Conservation (phyloP, 2,329 filamentous ascomycete genomes). For the Neopestalotiopsis rosae region DNA sequence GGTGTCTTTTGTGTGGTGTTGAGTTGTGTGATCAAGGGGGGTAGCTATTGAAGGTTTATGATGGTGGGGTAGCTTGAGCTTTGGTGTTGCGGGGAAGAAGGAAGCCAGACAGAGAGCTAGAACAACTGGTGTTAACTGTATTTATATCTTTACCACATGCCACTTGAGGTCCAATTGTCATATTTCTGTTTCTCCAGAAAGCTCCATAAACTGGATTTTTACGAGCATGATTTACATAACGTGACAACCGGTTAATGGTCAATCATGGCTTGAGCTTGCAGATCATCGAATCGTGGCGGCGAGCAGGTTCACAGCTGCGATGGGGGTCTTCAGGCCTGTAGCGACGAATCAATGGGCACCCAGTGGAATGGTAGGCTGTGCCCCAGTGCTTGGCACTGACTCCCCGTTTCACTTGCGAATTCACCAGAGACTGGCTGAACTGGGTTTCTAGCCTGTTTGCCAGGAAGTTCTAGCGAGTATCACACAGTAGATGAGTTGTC, state of each 20-base stretch:
- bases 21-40: background rate
- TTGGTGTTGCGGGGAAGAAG: conserved; percentile 2
- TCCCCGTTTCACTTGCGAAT: background rate
- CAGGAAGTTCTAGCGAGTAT: background rate
- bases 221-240: conserved; percentile 2
- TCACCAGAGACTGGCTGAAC: background rate
- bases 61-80: conserved; percentile 12
- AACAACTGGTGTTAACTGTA: background rate
- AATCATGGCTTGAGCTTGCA: background rate
- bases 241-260: background rate
- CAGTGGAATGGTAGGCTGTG: background rate
- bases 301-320: background rate
- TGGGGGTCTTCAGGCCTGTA: background rate
- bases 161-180: background rate
- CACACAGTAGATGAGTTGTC: background rate
- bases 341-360: background rate
- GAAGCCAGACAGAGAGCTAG: background rate
- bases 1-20: background rate
- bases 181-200: background rate
- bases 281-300: background rate
- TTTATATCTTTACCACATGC: background rate
- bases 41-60: background rate
- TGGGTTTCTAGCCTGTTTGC: background rate
- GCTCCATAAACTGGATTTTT: background rate
- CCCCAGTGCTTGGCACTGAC: background rate